phyloP scores from a whole-genome alignment of 306 rosid genomes.

The Inga oerstediana region DNA sequence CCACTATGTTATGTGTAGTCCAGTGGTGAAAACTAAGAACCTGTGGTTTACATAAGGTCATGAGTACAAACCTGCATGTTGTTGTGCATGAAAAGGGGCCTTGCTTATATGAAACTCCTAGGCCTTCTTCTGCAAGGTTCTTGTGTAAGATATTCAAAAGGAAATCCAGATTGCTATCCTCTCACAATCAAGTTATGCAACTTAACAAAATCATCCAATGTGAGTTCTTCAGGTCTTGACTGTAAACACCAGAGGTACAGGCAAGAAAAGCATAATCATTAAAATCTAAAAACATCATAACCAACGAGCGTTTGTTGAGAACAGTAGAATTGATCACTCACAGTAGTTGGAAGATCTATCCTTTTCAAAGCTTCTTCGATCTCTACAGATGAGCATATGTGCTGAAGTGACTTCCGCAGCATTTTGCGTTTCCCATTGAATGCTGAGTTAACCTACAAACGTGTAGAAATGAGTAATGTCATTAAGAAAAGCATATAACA shows the following conservation, averaged over 20 bases:
- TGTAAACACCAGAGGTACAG: slow-evolving; percentile 33
- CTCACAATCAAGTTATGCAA: slow-evolving; percentile 66
- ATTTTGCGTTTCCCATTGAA: slow-evolving; percentile 92
- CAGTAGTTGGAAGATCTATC: slow-evolving; percentile 67
- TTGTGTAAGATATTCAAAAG: slow-evolving; percentile 9
- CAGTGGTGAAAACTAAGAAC: background rate
- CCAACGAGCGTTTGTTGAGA: background rate
- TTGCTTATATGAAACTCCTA: background rate
- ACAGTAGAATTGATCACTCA: slow-evolving; percentile 39
- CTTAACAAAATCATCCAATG: slow-evolving; percentile 69
- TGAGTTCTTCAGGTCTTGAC: slow-evolving; percentile 89
- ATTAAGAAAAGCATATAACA: background rate
- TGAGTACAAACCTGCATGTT: background rate
- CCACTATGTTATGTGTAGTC: background rate
- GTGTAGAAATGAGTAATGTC: slow-evolving; percentile 7
- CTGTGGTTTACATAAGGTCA: background rate
- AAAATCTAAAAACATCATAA: background rate
- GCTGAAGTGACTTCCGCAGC: slow-evolving; percentile 87
- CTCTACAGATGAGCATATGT: slow-evolving; percentile 64
- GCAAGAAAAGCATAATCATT: slow-evolving; percentile 14
- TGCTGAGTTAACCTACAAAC: slow-evolving; percentile 75
- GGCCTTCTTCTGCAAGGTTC: slow-evolving; percentile 9
- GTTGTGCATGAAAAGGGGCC: background rate
- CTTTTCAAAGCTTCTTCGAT: slow-evolving; percentile 72
- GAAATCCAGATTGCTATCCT: slow-evolving; percentile 34